Evolutionary conservation across 225 moss, liverwort and hornwort species (phyloP), one percentile per base, ranked within the genome.

Genomic region (Bryoerythrophyllum caledonicum): DNA sequence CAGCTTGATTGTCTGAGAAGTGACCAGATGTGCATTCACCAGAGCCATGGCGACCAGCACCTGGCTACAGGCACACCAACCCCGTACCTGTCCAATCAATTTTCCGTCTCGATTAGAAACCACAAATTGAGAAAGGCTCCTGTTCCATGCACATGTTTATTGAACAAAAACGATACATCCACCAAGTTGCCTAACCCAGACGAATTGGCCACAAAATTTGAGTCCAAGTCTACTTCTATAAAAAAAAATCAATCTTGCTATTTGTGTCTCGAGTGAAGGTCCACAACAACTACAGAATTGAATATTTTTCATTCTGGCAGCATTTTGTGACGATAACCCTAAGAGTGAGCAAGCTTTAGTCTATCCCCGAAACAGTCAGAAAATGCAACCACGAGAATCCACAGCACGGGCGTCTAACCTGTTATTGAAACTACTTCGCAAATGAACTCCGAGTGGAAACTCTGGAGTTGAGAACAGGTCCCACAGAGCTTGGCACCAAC

Each of bases 1-100:
- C 20, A 60, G 30, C 13, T 73, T 77, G 9, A 70, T 59, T 53
- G 26, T 62, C 49, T 27, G 70, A 23, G 73, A 26, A 23, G 81
- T 71, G 24, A 84, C 60, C 62, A 84, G 53, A 65, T 77, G 74
- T 17, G 84, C 73, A 75, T 75, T 84, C 74, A 82, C 82, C 46
- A 77, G 63, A 63, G 79, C 77, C 87, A 84, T 84, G 7, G 38
- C 48, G 48, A 49, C 71, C 70, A 55, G 53, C n/a, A n/a, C n/a
- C n/a, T n/a, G n/a, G n/a, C n/a, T n/a, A n/a, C n/a, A n/a, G n/a
- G n/a, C 64, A 41, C 64, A 65, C 65, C 70, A 71, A 65, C 48
- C 11, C 48, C 17, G 6, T 19, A 5, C 61, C 74, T 67, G 52
- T 25, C 10, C 53, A 15, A 54, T 23, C 25, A n/a, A 32, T 57